phyloP scores from a whole-genome alignment of 2,329 filamentous ascomycete species.

The Hysterium pulicare region DNA sequence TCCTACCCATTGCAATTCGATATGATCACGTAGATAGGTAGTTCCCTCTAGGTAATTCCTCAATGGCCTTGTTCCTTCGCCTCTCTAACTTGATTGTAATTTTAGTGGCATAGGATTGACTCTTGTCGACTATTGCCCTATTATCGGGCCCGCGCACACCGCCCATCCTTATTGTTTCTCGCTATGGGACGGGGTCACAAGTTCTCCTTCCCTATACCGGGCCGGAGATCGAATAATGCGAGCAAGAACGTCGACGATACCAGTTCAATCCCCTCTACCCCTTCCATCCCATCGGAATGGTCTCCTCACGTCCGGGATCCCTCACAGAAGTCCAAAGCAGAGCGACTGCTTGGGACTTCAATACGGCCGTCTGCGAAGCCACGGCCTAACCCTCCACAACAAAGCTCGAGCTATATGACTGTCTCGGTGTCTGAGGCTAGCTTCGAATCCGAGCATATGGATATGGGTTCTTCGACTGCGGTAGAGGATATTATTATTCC shows the following conservation, averaged over 20 bases:
- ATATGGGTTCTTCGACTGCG: constrained; percentile 17
- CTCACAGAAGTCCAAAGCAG: constrained; percentile 28
- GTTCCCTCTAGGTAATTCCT: constrained; percentile 13
- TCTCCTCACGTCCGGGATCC: constrained; percentile 21
- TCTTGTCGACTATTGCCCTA: too few species aligned
- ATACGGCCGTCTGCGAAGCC: constrained; percentile 20
- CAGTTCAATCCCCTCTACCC: constrained; percentile 17
- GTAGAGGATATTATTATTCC: constrained; percentile 17
- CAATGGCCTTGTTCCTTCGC: constrained; percentile 11
- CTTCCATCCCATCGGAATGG: constrained; percentile 19
- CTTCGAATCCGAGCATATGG: constrained; percentile 23
- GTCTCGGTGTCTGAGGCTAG: constrained; percentile 30
- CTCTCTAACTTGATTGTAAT: too few species aligned
- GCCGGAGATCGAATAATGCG: constrained; percentile 24
- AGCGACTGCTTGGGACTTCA: constrained; percentile 36
- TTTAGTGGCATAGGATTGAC: too few species aligned
- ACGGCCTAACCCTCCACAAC: constrained; percentile 13
- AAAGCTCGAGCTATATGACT: constrained; percentile 30
- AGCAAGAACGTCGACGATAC: constrained; percentile 13
- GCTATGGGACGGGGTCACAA: constrained; percentile 31
- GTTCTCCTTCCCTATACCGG: constrained; percentile 38
- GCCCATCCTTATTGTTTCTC: constrained; percentile 6
- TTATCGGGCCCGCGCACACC: too few species aligned
- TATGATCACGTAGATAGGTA: constrained; percentile 1
- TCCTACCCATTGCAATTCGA: neutral